Evolutionary conservation across 306 rosid species (phyloP).

Genomic region (Styphnolobium japonicum): DNA sequence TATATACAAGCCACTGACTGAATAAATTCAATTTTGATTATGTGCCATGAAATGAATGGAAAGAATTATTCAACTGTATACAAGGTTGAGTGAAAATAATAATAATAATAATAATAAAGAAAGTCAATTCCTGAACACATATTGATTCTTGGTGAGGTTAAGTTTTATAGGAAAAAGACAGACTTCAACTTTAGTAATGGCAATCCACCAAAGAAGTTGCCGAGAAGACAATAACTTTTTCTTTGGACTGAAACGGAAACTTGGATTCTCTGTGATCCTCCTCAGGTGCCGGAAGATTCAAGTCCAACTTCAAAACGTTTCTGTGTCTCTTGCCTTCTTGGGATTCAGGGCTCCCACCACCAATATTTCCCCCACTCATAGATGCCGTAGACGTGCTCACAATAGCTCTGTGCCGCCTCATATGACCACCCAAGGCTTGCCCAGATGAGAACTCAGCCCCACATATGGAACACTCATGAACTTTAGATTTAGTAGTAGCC

Average conservation of each 20-base stretch:
- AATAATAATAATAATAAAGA: neutral
- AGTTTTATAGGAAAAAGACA: neutral
- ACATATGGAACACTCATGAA: conserved; percentile 85
- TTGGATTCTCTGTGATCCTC: conserved; percentile 49
- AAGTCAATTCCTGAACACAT: conserved; percentile 25
- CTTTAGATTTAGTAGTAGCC: conserved; percentile 34
- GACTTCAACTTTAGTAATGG: conserved; percentile 47
- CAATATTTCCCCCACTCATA: neutral
- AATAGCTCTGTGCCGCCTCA: conserved; percentile 73
- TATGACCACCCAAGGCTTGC: conserved; percentile 92
- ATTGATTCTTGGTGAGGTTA: conserved; percentile 1
- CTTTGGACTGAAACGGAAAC: conserved; percentile 42
- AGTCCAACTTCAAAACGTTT: conserved; percentile 56
- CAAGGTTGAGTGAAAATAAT: conserved; percentile 7
- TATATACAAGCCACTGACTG: neutral
- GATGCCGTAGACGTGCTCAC: neutral
- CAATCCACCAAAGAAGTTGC: conserved; percentile 77
- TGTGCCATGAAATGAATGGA: conserved; percentile 29
- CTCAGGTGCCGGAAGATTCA: conserved; percentile 89
- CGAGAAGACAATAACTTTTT: conserved; percentile 60
- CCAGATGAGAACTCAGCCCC: conserved; percentile 81
- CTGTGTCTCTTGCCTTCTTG: conserved; percentile 35
- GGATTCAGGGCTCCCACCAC: neutral
- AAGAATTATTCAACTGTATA: conserved; percentile 46
- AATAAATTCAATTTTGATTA: conserved; percentile 25